phyloP scores from a whole-genome alignment of 2,329 filamentous ascomycete genomes.

The Neoscytalidium dimidiatum region DNA sequence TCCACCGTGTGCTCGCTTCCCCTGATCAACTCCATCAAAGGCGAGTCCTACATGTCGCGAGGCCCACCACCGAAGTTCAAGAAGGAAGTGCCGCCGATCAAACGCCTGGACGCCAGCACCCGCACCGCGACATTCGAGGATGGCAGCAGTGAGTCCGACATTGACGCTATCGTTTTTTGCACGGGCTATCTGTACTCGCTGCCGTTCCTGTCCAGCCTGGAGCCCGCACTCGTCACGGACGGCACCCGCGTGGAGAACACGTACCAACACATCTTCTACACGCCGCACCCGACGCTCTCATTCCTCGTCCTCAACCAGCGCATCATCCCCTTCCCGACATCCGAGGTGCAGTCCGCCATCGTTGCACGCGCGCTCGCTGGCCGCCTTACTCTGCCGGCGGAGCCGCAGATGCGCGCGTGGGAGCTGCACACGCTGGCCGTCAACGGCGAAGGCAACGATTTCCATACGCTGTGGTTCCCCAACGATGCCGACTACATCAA shows the following conservation, averaged over 20 bases:
- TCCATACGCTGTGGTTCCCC: slow-evolving; percentile 59
- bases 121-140: slow-evolving; percentile 68
- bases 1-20: slow-evolving; percentile 59
- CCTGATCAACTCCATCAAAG: slow-evolving; percentile 64
- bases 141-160: slow-evolving; percentile 62
- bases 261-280: slow-evolving; percentile 79
- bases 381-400: slow-evolving; percentile 63
- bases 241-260: slow-evolving; percentile 71
- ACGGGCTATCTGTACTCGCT: slow-evolving; percentile 88
- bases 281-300: slow-evolving; percentile 72
- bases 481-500: slow-evolving; percentile 73
- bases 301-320: slow-evolving; percentile 77
- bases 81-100: slow-evolving; percentile 57
- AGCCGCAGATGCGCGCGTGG: slow-evolving; percentile 69
- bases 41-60: slow-evolving; percentile 49
- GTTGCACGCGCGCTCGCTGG: slow-evolving; percentile 78
- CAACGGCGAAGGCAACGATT: slow-evolving; percentile 51
- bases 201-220: slow-evolving; percentile 61
- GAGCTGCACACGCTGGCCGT: slow-evolving; percentile 49
- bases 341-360: slow-evolving; percentile 77
- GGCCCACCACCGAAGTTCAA: slow-evolving; percentile 51
- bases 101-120: slow-evolving; percentile 54
- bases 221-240: slow-evolving; percentile 62
- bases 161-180: slow-evolving; percentile 82
- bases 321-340: slow-evolving; percentile 83